Conservation (phyloP, 768 basidiomycete genomes). For the Floccularia luteovirens region DNA sequence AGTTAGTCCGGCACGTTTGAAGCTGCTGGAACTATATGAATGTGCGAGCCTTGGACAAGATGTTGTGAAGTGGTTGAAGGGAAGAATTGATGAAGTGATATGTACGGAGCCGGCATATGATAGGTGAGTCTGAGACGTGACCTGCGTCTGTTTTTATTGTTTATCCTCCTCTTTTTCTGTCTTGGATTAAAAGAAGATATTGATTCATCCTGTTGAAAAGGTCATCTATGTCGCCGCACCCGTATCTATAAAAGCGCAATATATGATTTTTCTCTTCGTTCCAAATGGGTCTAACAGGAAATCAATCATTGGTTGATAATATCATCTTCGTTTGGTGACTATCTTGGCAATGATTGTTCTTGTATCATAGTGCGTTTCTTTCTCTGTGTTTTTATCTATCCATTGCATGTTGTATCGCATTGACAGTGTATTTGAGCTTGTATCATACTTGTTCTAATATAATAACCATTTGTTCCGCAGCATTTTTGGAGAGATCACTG, state of each 20-base stretch:
- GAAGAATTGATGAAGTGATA: slow-evolving; percentile 51
- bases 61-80: slow-evolving; percentile 61
- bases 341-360: no score
- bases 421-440: no score
- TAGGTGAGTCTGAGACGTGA: slow-evolving; percentile 19
- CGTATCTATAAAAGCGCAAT: slow-evolving; percentile 7
- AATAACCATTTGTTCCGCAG: no score
- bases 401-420: no score
- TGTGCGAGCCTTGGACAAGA: slow-evolving; percentile 62
- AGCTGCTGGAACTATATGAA: slow-evolving; percentile 56
- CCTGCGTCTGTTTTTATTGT: not conserved
- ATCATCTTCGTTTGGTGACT: no score
- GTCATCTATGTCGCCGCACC: slow-evolving; percentile 6
- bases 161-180: slow-evolving; percentile 6
- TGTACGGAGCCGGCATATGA: slow-evolving; percentile 54
- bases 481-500: no score
- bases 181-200: not conserved
- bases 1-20: slow-evolving; percentile 45
- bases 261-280: not conserved
- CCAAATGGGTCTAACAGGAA: not conserved
- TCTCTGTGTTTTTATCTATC: no score
- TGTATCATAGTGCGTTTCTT: no score
- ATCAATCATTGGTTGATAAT: no score
- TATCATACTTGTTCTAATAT: no score
- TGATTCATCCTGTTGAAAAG: not conserved